Evolutionary conservation across 257 asterid genomes (phyloP).

Genomic region (Penstemon eatonii): DNA sequence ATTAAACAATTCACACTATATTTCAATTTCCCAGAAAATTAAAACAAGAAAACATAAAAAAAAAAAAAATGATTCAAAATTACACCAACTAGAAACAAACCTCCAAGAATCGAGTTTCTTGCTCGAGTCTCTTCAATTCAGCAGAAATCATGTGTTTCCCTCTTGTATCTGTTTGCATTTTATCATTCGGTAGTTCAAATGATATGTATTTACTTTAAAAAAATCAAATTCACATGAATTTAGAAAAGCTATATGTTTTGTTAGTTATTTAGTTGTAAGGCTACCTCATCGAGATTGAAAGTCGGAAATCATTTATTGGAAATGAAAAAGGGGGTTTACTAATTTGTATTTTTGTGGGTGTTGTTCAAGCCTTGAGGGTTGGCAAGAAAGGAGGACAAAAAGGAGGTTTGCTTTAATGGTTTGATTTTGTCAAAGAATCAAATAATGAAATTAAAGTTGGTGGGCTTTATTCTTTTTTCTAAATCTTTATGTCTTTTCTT

Average conservation of each 20-base stretch:
- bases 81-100: conserved; percentile 33
- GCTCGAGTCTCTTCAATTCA: conserved; percentile 93
- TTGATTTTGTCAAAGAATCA: conserved; percentile 32
- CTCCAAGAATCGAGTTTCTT: conserved; percentile 92
- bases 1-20: background rate
- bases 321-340: conserved; percentile 14
- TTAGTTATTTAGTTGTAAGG: background rate
- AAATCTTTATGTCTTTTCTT: conserved; percentile 15
- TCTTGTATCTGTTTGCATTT: conserved; percentile 79
- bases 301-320: background rate
- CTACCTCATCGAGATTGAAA: conserved; percentile 17
- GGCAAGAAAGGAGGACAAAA: conserved; percentile 22
- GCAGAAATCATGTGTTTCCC: conserved; percentile 91
- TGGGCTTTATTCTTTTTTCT: conserved; percentile 23
- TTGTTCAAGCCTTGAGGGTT: conserved; percentile 19
- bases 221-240: no score
- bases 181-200: background rate
- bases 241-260: background rate
- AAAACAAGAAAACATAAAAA: conserved; percentile 19
- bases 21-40: background rate
- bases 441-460: conserved; percentile 21
- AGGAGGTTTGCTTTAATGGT: background rate
- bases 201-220: background rate
- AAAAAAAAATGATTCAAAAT: background rate
- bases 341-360: conserved; percentile 38